phyloP scores from a whole-genome alignment of 2,329 filamentous ascomycete genomes.

The Didymella segeticola region DNA sequence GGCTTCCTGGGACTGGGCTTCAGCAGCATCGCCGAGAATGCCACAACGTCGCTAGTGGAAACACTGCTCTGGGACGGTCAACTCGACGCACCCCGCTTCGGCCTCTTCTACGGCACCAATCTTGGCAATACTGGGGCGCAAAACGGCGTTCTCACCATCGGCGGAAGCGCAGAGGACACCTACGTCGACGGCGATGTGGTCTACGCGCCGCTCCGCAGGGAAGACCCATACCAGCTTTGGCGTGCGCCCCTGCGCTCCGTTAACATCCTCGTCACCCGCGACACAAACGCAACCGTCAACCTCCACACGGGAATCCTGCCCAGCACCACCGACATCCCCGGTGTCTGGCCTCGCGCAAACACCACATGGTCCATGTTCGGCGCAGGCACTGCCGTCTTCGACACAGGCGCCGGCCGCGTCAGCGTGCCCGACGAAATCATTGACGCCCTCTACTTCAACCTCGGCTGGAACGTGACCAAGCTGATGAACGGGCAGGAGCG shows the following conservation, averaged over 20 bases:
- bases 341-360: constrained; percentile 13
- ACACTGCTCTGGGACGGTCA: constrained; percentile 23
- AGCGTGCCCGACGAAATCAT: constrained; percentile 16
- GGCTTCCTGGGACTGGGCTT: constrained; percentile 29
- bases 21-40: constrained; percentile 24
- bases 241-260: constrained; percentile 22
- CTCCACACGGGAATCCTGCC: constrained; percentile 11
- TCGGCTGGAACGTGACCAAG: constrained; percentile 28
- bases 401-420: constrained; percentile 27
- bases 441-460: constrained; percentile 25
- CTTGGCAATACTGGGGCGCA: constrained; percentile 7
- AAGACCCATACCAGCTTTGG: constrained; percentile 25
- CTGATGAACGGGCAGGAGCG: constrained; percentile 18
- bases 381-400: constrained; percentile 19
- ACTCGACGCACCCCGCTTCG: constrained; percentile 23
- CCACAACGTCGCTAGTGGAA: constrained; percentile 23
- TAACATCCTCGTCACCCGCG: constrained; percentile 13
- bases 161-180: constrained; percentile 55
- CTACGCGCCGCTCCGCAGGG: constrained; percentile 20
- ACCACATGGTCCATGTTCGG: constrained; percentile 11
- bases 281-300: constrained; percentile 14
- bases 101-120: constrained; percentile 26
- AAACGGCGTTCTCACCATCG: constrained; percentile 27
- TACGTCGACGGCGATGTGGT: constrained; percentile 70
- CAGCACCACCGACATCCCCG: constrained; percentile 1